A percentile compares a stretch with the other conserved stretches of the same genome.
These are phyloP conservation scores for Podila verticillata DNA, from an alignment of 192 early-diverging fungal species.

Conservation along the genomic window DNA sequence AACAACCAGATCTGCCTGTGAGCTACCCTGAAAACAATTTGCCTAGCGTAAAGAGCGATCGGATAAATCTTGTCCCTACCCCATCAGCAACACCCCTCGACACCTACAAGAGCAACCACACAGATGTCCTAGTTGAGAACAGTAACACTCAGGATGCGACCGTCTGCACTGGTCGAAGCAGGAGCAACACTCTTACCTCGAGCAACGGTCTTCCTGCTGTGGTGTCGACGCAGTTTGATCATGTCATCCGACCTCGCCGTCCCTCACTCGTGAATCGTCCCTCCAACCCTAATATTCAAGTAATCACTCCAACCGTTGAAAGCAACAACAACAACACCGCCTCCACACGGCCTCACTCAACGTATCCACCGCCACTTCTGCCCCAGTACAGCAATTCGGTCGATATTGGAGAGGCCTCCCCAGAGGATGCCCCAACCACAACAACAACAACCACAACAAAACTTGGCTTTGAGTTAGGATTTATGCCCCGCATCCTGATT, in stretches of 20 bases:
- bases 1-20: neutral
- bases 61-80: conserved; percentile 38
- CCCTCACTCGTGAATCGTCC: conserved; percentile 19
- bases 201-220: conserved; percentile 13
- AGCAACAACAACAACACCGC: neutral
- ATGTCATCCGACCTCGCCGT: conserved; percentile 36
- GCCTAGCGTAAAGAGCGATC: conserved; percentile 13
- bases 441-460: conserved; percentile 1
- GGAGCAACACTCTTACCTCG: conserved; percentile 39
- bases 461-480: conserved; percentile 24
- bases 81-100: neutral
- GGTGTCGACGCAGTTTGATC: conserved; percentile 19
- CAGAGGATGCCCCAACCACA: neutral
- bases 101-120: neutral
- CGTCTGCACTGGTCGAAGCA: conserved; percentile 37
- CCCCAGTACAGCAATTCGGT: conserved; percentile 21
- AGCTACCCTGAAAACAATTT: neutral
- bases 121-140: neutral
- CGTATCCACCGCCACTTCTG: conserved; percentile 9
- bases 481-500: conserved; percentile 39
- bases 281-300: conserved; percentile 6
- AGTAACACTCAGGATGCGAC: neutral
- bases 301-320: neutral
- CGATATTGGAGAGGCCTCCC: neutral
- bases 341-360: conserved; percentile 1